Evolutionary conservation across 1,139 yeast species (phyloP).

Genomic region (Scheffersomyces titani): DNA sequence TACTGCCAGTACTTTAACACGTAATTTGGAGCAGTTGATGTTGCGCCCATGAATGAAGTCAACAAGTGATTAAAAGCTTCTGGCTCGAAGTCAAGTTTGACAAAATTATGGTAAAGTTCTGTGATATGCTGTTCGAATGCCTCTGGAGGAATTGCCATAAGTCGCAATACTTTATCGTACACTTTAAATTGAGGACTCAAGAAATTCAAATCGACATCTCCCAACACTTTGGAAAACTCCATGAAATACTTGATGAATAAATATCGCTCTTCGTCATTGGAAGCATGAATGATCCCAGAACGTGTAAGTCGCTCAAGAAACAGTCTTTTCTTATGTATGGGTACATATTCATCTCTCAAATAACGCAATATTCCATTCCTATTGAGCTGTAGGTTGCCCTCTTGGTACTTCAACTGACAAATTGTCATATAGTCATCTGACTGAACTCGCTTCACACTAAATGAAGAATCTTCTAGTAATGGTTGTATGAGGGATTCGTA

Average conservation of each 20-base stretch:
- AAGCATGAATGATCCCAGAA: slow-evolving; percentile 19
- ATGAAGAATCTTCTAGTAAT: slow-evolving; percentile 4
- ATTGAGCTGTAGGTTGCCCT: slow-evolving; percentile 14
- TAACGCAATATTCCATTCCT: slow-evolving; percentile 12
- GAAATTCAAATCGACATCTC: slow-evolving; percentile 24
- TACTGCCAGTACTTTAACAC: slow-evolving; percentile 27
- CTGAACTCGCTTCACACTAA: slow-evolving; percentile 15
- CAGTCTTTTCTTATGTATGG: slow-evolving; percentile 16
- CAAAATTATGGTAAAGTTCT: slow-evolving; percentile 1
- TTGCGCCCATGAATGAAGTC: slow-evolving; percentile 21
- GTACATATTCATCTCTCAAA: slow-evolving; percentile 11
- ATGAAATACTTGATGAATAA: slow-evolving; percentile 18
- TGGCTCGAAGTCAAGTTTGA: slow-evolving; percentile 5
- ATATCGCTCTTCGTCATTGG: slow-evolving; percentile 12
- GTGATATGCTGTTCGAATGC: background rate
- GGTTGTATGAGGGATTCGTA: slow-evolving; percentile 22
- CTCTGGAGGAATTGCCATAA: slow-evolving; percentile 15
- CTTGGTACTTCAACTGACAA: slow-evolving; percentile 16
- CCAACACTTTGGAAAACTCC: slow-evolving; percentile 13
- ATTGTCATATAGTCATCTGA: slow-evolving; percentile 24
- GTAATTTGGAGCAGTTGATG: slow-evolving; percentile 15
- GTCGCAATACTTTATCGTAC: slow-evolving; percentile 20
- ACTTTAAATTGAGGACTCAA: slow-evolving; percentile 13
- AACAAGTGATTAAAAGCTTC: slow-evolving; percentile 19
- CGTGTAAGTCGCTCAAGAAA: slow-evolving; percentile 20